A percentile compares a stretch with the other conserved stretches of the same genome.
phyloP scores from a whole-genome alignment of 495 filamentous ascomycete species.

The Lepidopterella palustris region DNA sequence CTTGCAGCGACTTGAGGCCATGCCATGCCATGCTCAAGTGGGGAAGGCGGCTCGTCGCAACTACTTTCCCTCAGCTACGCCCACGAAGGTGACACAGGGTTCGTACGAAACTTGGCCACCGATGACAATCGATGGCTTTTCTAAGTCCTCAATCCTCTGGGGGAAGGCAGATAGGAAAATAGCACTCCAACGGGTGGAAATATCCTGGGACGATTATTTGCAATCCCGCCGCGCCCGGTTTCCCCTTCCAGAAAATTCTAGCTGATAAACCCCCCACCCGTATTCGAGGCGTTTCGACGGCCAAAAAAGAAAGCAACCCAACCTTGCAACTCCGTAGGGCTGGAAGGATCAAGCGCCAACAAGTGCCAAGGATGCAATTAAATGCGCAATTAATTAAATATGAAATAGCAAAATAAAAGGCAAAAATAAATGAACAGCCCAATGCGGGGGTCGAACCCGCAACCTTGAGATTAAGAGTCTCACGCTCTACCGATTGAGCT shows the following conservation, averaged over 20 bases:
- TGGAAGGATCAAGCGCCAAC: no score
- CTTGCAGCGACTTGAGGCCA: not conserved
- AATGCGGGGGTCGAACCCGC: slow-evolving; percentile 20
- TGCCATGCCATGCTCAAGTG: not conserved
- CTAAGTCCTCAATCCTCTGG: not conserved
- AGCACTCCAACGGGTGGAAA: not conserved
- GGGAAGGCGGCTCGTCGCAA: not conserved
- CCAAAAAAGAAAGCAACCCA: not conserved
- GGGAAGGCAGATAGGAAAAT: not conserved
- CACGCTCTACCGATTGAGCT: slow-evolving; percentile 32
- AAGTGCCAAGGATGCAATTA: no score
- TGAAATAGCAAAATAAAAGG: no score
- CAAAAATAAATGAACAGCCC: no score
- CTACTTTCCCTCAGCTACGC: not conserved
- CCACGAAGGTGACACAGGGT: not conserved
- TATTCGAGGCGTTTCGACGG: not conserved
- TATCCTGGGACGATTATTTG: not conserved
- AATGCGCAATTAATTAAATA: no score
- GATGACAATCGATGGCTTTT: not conserved
- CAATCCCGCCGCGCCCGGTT: not conserved
- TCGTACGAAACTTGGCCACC: not conserved
- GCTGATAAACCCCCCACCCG: not conserved
- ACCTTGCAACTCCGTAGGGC: no score
- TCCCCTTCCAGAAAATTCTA: not conserved
- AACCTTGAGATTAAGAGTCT: slow-evolving; percentile 29